A percentile compares a stretch with the other conserved stretches of the same genome.
phyloP scores from a whole-genome alignment of 257 asterid species.

The Rauvolfia tetraphylla region DNA sequence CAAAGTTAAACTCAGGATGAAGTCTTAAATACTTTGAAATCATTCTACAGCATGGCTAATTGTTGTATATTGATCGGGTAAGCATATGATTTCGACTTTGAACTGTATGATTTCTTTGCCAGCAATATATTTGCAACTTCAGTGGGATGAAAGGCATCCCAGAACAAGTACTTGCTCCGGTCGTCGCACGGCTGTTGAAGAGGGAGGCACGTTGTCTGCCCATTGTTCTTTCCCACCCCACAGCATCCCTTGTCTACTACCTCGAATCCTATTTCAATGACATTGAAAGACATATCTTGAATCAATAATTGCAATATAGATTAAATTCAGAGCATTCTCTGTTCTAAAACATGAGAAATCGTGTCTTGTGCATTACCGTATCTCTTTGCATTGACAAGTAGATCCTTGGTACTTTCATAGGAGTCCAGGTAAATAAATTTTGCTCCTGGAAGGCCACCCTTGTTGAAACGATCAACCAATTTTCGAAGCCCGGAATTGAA shows the following conservation, averaged over 20 bases:
- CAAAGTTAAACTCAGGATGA: not conserved
- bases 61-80: constrained; percentile 82
- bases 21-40: too few species aligned
- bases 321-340: not conserved
- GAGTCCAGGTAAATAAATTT: constrained; percentile 76
- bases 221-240: constrained; percentile 86
- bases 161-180: constrained; percentile 56
- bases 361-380: constrained; percentile 41
- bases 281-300: not conserved
- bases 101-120: constrained; percentile 60
- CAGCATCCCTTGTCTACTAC: constrained; percentile 83
- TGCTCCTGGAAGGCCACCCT: constrained; percentile 59
- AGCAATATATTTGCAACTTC: constrained; percentile 75
- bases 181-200: constrained; percentile 63
- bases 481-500: constrained; percentile 63
- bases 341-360: not conserved
- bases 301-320: not conserved
- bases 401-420: constrained; percentile 50
- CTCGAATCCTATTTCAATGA: constrained; percentile 54
- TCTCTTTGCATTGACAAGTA: constrained; percentile 53
- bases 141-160: constrained; percentile 96
- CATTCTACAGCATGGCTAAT: constrained; percentile 48
- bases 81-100: constrained; percentile 53
- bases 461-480: constrained; percentile 57
- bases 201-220: constrained; percentile 88